These are phyloP conservation scores for Clitoria ternatea DNA, from an alignment of 306 rosid species.

Conservation along the genomic window DNA sequence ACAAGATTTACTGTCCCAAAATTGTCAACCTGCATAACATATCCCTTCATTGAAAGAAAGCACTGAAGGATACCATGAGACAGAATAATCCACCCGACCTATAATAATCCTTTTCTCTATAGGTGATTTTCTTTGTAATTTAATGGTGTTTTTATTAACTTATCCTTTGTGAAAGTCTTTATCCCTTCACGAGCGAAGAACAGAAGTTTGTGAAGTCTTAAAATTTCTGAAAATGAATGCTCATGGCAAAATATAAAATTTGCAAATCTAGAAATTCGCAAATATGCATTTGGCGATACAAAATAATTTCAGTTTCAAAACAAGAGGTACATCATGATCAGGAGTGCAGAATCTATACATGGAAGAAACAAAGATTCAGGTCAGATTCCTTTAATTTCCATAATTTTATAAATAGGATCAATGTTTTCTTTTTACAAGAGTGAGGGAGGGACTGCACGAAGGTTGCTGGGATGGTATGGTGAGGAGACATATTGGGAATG, in stretches of 20 bases:
- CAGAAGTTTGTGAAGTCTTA: neutral
- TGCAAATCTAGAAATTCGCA: neutral
- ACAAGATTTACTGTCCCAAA: constrained; percentile 89
- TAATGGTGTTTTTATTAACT: neutral
- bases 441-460: too few relatives aligned
- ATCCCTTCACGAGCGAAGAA: neutral
- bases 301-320: neutral
- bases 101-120: neutral
- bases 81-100: constrained; percentile 9
- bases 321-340: neutral
- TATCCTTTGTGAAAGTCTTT: neutral
- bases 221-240: neutral
- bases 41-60: constrained; percentile 1
- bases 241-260: neutral
- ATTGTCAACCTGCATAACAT: constrained; percentile 77
- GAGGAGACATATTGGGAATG: too few relatives aligned
- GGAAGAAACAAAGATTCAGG: constrained; percentile 6
- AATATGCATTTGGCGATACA: too few relatives aligned
- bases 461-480: too few relatives aligned
- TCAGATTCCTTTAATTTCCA: neutral
- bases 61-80: neutral
- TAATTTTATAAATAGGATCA: neutral
- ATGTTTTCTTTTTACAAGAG: too few relatives aligned
- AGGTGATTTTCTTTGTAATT: neutral
- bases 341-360: neutral